Base-by-base conservation (phyloP, 1,139 yeast genomes). In the Trichomonascaceae sp. region DNA sequence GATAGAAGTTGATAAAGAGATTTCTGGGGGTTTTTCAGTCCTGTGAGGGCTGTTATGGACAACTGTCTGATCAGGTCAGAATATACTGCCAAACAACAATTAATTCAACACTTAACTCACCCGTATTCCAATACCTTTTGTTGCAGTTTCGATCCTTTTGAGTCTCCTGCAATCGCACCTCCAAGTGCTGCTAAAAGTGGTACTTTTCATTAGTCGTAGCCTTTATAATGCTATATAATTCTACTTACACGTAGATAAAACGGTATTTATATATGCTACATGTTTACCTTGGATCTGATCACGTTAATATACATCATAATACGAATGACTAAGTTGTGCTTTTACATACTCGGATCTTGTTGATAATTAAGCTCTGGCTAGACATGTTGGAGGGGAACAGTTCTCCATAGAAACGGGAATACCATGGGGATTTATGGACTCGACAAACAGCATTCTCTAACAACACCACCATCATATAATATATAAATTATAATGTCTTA, bases 31-130 rank as follows among this genome's bases (percentile, higher is more conserved):
- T 32, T 43, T 17, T 36, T 20, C 17, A 49, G 22, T 6, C 52
- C 46, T 10, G 52, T 50, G 15, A 45, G 15, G 12, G 52, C 47
- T 8, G 52, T 44, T 17, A 50, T 22, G 17, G 52, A 50, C 49
- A 44, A 44, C 13, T n/a, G 45, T 10, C 52, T 50, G 15, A 22
- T 20, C 24, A 22, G n/a, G 30, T 22, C 10, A 45, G 38, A 13
- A 36, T 27, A 10, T 12, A 6, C 32, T 22, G 32, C 5, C 32
- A 27, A 27, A 12, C 32, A 7, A 10, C 9, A 12, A 8, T 27
- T 8, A 27, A 13, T 9, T 36, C n/a, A 13, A 15, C 24, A 4
- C 3, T 3, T 15, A 3, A 36, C 41, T 36, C 8, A 36, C 41
- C 41, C 41, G 41, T 36, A 36, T 36, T 36, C 41, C 17, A 36